phyloP scores from a whole-genome alignment of 1,284 basidiomycete species.

The Marasmius sp. region DNA sequence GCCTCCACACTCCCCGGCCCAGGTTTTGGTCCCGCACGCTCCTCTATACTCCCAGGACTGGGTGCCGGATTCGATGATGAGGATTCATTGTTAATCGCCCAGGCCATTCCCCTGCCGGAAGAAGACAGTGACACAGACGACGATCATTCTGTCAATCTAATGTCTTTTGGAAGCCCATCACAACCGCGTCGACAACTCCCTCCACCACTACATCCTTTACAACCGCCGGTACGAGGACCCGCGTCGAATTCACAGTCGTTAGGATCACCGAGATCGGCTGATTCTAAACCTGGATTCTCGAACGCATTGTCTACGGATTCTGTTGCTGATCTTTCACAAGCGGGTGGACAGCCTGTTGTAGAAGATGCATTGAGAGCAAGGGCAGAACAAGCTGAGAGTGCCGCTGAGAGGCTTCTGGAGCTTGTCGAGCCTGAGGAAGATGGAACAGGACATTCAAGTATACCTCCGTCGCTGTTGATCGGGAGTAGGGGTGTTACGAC shows the following conservation, averaged over 20 bases:
- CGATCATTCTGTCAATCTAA: slow-evolving; percentile 56
- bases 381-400: slow-evolving; percentile 86
- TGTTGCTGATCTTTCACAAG: slow-evolving; percentile 34
- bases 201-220: slow-evolving; percentile 23
- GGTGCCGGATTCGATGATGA: slow-evolving; percentile 28
- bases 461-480: slow-evolving; percentile 56
- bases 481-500: slow-evolving; percentile 27
- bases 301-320: slow-evolving; percentile 61
- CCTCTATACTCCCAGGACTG: too few relatives aligned
- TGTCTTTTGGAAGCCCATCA: slow-evolving; percentile 73
- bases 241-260: slow-evolving; percentile 35
- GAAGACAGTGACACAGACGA: slow-evolving; percentile 67
- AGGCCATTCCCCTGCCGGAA: slow-evolving; percentile 69
- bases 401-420: slow-evolving; percentile 79
- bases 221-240: slow-evolving; percentile 31
- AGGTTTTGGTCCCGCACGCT: too few relatives aligned
- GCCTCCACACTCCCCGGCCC: slow-evolving; percentile 39
- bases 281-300: slow-evolving; percentile 48
- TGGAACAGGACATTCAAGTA: slow-evolving; percentile 44
- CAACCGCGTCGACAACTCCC: slow-evolving; percentile 25
- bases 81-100: slow-evolving; percentile 69
- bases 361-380: slow-evolving; percentile 84
- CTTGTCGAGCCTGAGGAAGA: slow-evolving; percentile 76
- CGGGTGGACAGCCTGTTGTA: slow-evolving; percentile 51
- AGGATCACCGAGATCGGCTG: slow-evolving; percentile 53